Evolutionary conservation across 176 grass and related monocot species (phyloP).

Genomic region (Panicum miliaceum): DNA sequence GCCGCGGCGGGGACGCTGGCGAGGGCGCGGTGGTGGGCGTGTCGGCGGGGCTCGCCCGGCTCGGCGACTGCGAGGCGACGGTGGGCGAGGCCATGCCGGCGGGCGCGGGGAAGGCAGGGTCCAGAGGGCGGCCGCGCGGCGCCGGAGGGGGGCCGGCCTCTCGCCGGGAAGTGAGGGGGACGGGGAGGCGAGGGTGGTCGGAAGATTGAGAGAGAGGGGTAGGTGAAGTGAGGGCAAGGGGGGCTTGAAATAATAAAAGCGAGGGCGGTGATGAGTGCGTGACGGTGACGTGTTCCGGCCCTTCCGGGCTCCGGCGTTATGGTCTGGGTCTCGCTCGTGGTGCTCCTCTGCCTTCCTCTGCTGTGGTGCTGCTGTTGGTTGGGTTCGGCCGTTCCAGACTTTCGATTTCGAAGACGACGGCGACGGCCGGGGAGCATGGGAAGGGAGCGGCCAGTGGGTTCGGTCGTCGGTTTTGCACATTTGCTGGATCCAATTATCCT

Average conservation of each 20-base stretch:
- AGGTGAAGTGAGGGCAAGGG: slow-evolving; percentile 26
- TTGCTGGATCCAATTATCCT: neutral
- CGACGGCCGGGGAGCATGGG: neutral
- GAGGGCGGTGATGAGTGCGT: slow-evolving; percentile 23
- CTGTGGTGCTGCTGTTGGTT: neutral
- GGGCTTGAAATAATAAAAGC: slow-evolving; percentile 56
- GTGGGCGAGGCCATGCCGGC: slow-evolving; percentile 38
- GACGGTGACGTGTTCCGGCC: slow-evolving; percentile 48
- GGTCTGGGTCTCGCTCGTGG: neutral
- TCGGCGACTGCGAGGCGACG: slow-evolving; percentile 31
- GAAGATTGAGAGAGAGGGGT: slow-evolving; percentile 41
- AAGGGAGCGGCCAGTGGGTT: neutral
- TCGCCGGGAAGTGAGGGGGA: neutral
- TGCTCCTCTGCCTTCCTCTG: neutral
- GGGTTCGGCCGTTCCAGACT: slow-evolving; percentile 26
- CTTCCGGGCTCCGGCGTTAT: neutral
- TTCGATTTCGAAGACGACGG: neutral
- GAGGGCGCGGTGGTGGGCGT: slow-evolving; percentile 38
- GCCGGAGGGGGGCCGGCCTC: neutral
- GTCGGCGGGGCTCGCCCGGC: slow-evolving; percentile 24
- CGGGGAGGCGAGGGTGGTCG: neutral
- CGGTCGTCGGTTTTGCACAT: neutral
- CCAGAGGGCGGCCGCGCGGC: neutral
- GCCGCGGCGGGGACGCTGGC: slow-evolving; percentile 46
- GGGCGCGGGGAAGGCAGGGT: neutral